Base-by-base conservation (phyloP, 140 eudicot genomes). In the Anethum foeniculum region DNA sequence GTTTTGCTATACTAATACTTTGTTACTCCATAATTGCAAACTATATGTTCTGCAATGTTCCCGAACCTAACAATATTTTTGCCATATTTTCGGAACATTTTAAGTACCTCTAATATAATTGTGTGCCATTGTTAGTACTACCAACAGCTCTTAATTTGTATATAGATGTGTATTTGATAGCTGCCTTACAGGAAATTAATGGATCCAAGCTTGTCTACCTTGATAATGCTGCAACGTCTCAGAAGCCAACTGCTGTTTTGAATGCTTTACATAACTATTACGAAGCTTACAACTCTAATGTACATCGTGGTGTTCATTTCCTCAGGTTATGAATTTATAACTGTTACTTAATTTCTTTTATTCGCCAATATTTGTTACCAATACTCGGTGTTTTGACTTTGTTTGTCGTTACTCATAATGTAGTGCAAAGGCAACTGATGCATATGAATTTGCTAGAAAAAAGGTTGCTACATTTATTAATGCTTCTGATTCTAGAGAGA, bases 221-320 rank as follows among this genome's bases (percentile, higher is more conserved):
- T 86, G 99, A 95, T 83, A 95, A 89, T 90, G 99, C 97, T 30
- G 99, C 99, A 60, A 95, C 99, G 41, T 95, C 99, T 18, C 99
- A 95, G 87, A 95, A 95, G 91, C 99, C 99, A 34, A 68, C 90
- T 34, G 89, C 88, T 74, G 99, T 95, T 18, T 79, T 95, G 82
- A 87, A 89, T 58, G 90, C 98, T 54, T 82, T 92, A 80, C 88
- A 82, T 81, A 82, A 87, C 76, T 95, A 95, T 82, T 95, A 95
- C 34, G 91, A 86, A 85, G 81, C 87, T 36, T 95, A 91, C 80
- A 95, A 95, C 87, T 87, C 98, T 32, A 95, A 95, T 77, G 99
- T 95, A 77, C 99, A 95, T 47, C 97, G 98, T 19, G 99, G 99
- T 68, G 90, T 95, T 93, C 99, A 95, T 84, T 90, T 85, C 69